Evolutionary conservation across 1,284 basidiomycete species (phyloP).

Genomic region (Marasmius fiardii): DNA sequence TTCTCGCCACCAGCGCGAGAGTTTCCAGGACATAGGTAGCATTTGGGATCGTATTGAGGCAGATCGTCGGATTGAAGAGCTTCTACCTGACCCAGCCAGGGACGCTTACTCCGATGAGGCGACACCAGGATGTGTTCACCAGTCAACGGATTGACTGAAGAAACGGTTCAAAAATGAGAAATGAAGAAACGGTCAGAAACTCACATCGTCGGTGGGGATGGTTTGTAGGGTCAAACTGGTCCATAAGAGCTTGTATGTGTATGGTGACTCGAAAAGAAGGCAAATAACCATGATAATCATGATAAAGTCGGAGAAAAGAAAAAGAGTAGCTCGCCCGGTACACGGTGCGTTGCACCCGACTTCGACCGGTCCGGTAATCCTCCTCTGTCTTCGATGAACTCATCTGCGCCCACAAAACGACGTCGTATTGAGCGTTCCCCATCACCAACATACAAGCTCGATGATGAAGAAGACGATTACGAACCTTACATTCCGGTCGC

Average conservation of each 20-base stretch:
- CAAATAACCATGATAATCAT: background rate
- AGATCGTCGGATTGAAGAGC: conserved; percentile 49
- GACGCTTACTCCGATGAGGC: conserved; percentile 79
- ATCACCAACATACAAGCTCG: conserved; percentile 61
- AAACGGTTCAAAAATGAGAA: conserved; percentile 6
- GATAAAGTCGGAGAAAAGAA: too few relatives aligned
- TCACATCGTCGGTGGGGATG: conserved; percentile 74
- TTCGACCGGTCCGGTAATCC: background rate
- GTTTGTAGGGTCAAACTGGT: conserved; percentile 58
- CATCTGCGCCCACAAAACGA: conserved; percentile 34
- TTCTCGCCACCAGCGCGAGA: conserved; percentile 68
- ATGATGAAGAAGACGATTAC: conserved; percentile 68
- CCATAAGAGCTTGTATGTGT: conserved; percentile 30
- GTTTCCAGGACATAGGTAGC: conserved; percentile 93
- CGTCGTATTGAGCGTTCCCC: conserved; percentile 51
- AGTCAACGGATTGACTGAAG: conserved; percentile 71
- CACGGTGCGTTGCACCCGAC: too few relatives aligned
- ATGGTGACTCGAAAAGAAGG: background rate
- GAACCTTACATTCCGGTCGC: conserved; percentile 88
- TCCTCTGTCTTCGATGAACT: background rate
- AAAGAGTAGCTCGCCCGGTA: too few relatives aligned
- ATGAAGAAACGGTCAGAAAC: conserved; percentile 19
- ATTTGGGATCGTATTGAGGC: conserved; percentile 73
- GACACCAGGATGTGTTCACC: conserved; percentile 82
- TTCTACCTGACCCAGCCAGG: conserved; percentile 86